These are phyloP conservation scores for Coemansia sp. DNA, from an alignment of 192 early-diverging fungal genomes.

Conservation along the genomic window DNA sequence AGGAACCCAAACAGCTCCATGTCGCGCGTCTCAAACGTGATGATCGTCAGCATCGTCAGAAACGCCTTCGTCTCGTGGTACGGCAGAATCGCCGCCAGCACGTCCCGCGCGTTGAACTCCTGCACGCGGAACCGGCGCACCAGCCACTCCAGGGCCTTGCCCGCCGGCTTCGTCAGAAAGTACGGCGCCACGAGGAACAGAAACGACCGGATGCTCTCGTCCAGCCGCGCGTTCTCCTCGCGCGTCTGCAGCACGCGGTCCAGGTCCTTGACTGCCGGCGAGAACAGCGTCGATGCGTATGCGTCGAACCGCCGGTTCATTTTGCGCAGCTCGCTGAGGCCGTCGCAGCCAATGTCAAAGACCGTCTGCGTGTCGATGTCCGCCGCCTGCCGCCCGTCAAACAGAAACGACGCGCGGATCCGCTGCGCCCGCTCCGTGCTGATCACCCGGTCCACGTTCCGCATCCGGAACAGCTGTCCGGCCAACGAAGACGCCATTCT, in stretches of 20 bases:
- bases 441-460: conserved; percentile 59
- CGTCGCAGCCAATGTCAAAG: conserved; percentile 77
- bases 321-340: conserved; percentile 70
- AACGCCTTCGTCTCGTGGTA: conserved; percentile 94
- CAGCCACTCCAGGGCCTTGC: conserved; percentile 92
- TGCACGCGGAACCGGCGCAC: conserved; percentile 81
- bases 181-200: conserved; percentile 78
- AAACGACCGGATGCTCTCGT: conserved; percentile 73
- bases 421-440: conserved; percentile 57
- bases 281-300: conserved; percentile 77
- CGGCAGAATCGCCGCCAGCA: conserved; percentile 79
- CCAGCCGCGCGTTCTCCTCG: conserved; percentile 76
- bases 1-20: conserved; percentile 41
- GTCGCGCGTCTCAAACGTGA: conserved; percentile 61
- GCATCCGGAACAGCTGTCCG: conserved; percentile 63
- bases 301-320: conserved; percentile 62
- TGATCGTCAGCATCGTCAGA: conserved; percentile 73
- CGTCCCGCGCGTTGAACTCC: conserved; percentile 78
- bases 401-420: conserved; percentile 76
- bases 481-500: conserved; percentile 62
- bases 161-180: conserved; percentile 78
- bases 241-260: conserved; percentile 79
- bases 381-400: conserved; percentile 77
- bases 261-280: conserved; percentile 70
- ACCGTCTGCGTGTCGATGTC: conserved; percentile 87